phyloP scores from a whole-genome alignment of 768 basidiomycete species.

The Stropharia rugosoannulata region DNA sequence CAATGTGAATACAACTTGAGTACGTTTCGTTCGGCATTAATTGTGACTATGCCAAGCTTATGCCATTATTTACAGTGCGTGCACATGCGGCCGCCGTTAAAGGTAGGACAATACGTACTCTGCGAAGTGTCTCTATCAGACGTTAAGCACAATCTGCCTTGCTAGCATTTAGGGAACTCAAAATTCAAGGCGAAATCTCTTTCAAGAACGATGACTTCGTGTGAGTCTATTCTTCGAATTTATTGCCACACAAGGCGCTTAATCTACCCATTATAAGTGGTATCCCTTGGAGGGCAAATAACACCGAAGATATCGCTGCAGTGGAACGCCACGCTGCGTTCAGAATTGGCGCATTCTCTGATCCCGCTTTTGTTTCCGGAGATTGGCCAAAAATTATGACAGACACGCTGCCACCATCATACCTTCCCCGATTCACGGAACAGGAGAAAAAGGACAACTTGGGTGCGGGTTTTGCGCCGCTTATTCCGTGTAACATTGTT shows the following conservation, averaged over 20 bases:
- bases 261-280: constrained; percentile 26
- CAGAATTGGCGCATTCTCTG: constrained; percentile 47
- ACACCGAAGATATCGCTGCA: constrained; percentile 41
- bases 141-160: neutral
- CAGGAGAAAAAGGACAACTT: constrained; percentile 43
- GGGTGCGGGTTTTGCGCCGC: constrained; percentile 15
- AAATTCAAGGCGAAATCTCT: constrained; percentile 50
- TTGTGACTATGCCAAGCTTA: neutral
- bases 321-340: constrained; percentile 51
- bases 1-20: constrained; percentile 43
- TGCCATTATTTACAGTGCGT: constrained; percentile 28
- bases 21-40: constrained; percentile 19
- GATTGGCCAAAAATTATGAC: constrained; percentile 53
- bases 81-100: constrained; percentile 52
- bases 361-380: constrained; percentile 49
- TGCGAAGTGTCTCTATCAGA: neutral
- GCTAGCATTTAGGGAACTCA: constrained; percentile 43
- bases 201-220: constrained; percentile 55
- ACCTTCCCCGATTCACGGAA: constrained; percentile 47
- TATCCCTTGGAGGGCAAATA: constrained; percentile 45
- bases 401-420: constrained; percentile 43
- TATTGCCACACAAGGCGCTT: neutral
- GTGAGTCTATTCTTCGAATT: constrained; percentile 20
- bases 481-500: neutral
- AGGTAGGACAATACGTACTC: constrained; percentile 25